Base-by-base conservation (phyloP, 768 basidiomycete species). In the Suillus hirtellus region DNA sequence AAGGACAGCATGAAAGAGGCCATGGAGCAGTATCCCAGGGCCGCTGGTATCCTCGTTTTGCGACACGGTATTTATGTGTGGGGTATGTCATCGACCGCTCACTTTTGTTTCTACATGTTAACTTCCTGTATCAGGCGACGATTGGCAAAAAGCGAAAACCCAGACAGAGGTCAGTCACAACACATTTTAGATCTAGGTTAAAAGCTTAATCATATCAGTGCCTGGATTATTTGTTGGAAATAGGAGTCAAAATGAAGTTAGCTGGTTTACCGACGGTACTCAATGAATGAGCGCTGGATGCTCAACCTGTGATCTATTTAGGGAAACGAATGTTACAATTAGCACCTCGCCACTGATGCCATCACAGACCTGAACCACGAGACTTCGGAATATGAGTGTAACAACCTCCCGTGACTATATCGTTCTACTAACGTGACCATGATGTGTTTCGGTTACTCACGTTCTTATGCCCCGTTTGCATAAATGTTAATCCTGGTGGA, bases 121-220 rank as follows among this genome's bases (percentile, higher is more conserved):
- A 67, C 47, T 60, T 50, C 21, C 55, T 62, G n/a, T 55, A 49
- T 19, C 63, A 87, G 86, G 83, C 21, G 71, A 80, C 54, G 85
- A 91, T 71, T 95, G 93, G 93, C 86, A 93, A 75, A 92, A 90
- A 72, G 92, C 93, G 10, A 95, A 95, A 77, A 92, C 92, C 0
- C 93, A 95, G 70, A 86, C 91, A 1, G 93, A 95, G 82, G 89
- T 87, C 47, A 59, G 60, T 43, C 35, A n/a, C 19, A 15, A 14
- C 35, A 46, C 56, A 14, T 19, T n/a, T 53, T 44, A 56, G 17
- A n/a, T 24, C 55, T 37, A 59, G 10, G 49, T 62, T 40, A 40
- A 53, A 46, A 50, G 37, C 53, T 72, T 37, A 71, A 65, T 50
- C 60, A 60, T 42, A 47, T 17, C 67, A 92, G 88, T 96, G 94